Percentiles rank a stretch among this genome's conserved stretches.
Conservation (phyloP, 2,329 filamentous ascomycete species). For the Alternaria brassicae region DNA sequence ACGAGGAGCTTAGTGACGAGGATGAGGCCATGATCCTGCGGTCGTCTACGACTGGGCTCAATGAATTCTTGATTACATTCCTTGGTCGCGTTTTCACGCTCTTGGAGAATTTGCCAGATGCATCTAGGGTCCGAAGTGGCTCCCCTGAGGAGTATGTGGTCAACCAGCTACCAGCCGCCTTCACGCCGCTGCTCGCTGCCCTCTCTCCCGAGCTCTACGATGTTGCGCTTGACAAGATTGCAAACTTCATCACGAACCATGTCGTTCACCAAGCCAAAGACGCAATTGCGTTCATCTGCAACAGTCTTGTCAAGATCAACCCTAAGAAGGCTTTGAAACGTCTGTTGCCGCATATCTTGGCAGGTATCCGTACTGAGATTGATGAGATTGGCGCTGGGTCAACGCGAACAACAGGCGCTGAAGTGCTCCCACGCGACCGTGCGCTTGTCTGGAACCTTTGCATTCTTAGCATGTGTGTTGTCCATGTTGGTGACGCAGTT, state of each 20-base stretch:
- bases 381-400: slow-evolving; percentile 96
- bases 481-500: slow-evolving; percentile 91
- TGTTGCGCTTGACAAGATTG: slow-evolving; percentile 87
- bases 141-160: slow-evolving; percentile 97
- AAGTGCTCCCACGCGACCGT: slow-evolving; percentile 90
- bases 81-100: slow-evolving; percentile 94
- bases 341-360: slow-evolving; percentile 86
- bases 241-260: slow-evolving; percentile 88
- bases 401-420: slow-evolving; percentile 88
- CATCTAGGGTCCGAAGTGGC: slow-evolving; percentile 83
- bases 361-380: slow-evolving; percentile 94
- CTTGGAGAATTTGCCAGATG: slow-evolving; percentile 92
- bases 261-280: slow-evolving; percentile 97
- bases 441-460: slow-evolving; percentile 96
- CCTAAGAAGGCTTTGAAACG: slow-evolving; percentile 91
- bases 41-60: slow-evolving; percentile 92
- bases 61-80: slow-evolving; percentile 89
- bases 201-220: slow-evolving; percentile 94
- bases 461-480: slow-evolving; percentile 96
- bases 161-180: slow-evolving; percentile 89
- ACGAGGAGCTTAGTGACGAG: slow-evolving; percentile 79
- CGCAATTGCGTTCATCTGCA: slow-evolving; percentile 98
- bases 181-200: slow-evolving; percentile 88
- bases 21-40: slow-evolving; percentile 87
- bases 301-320: slow-evolving; percentile 93